Percentiles rank a stretch among this genome's conserved stretches.
Evolutionary conservation across 148 eudicot species (phyloP).

Genomic region (Amaranthus hypochondriacus): DNA sequence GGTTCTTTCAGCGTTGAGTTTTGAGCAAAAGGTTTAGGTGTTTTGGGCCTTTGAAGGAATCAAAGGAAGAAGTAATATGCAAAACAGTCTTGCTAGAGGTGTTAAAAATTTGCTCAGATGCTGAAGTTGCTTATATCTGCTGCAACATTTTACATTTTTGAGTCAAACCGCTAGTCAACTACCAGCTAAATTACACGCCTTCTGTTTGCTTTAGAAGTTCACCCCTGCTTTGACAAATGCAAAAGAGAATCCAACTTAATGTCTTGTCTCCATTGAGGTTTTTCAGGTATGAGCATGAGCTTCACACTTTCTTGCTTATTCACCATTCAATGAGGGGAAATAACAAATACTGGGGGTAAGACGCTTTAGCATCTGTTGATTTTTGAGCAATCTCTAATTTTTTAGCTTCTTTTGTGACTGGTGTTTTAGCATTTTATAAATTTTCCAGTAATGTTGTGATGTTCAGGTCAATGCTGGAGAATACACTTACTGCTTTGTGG

Average conservation of each 20-base stretch:
- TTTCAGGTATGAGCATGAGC: slow-evolving; percentile 20
- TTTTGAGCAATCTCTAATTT: no score
- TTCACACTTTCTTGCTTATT: background rate
- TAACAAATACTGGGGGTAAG: no score
- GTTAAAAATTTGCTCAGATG: slow-evolving; percentile 72
- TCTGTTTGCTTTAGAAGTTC: slow-evolving; percentile 36
- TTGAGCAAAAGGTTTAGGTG: slow-evolving; percentile 69
- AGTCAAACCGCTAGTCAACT: slow-evolving; percentile 51
- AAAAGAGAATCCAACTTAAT: slow-evolving; percentile 38
- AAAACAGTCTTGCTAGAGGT: slow-evolving; percentile 63
- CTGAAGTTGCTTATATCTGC: slow-evolving; percentile 83
- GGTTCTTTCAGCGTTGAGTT: slow-evolving; percentile 47
- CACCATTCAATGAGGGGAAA: no score
- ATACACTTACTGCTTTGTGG: background rate
- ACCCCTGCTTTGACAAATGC: slow-evolving; percentile 31
- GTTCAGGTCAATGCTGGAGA: background rate
- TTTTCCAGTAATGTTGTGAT: slow-evolving; percentile 9
- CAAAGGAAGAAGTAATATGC: slow-evolving; percentile 61
- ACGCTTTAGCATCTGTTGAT: no score
- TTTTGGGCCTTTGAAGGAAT: slow-evolving; percentile 74
- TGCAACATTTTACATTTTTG: slow-evolving; percentile 62
- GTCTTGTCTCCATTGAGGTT: background rate
- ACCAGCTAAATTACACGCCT: slow-evolving; percentile 59
- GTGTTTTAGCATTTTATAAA: background rate
- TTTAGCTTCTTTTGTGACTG: no score